These are phyloP conservation scores for Collybiopsis luxurians DNA, from an alignment of 768 basidiomycete species.

Conservation along the genomic window DNA sequence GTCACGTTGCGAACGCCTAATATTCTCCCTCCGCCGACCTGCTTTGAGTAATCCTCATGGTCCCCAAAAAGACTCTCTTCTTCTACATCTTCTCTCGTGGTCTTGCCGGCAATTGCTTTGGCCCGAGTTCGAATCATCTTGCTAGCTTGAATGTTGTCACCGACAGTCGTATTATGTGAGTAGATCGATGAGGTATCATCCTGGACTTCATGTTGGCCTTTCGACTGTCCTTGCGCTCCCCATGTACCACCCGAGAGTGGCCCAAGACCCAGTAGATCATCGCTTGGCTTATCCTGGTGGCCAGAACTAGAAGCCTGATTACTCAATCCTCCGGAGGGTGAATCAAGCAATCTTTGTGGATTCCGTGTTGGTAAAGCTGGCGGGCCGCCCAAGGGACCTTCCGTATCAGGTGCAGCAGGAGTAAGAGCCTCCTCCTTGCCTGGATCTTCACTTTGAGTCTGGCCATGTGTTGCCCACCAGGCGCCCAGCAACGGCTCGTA, in stretches of 20 bases:
- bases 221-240: background rate
- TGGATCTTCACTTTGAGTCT: conserved; percentile 17
- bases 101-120: background rate
- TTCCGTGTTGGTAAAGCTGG: conserved; percentile 1
- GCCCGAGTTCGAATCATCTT: background rate
- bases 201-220: background rate
- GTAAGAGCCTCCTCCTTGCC: conserved; percentile 20
- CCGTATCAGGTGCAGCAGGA: conserved; percentile 21
- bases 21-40: background rate
- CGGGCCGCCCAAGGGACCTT: background rate
- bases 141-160: background rate
- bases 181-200: conserved; percentile 4
- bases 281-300: background rate
- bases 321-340: background rate
- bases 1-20: conserved; percentile 1
- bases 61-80: conserved; percentile 5
- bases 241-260: background rate
- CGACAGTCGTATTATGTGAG: background rate
- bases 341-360: conserved; percentile 1
- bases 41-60: conserved; percentile 4
- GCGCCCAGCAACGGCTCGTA: conserved; percentile 57
- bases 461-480: conserved; percentile 27
- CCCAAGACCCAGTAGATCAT: background rate
- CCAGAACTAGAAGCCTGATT: background rate
- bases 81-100: background rate